A percentile compares a stretch with the other conserved stretches of the same genome.
Conservation (phyloP, 306 rosid genomes). For the Glycine tomentella region DNA sequence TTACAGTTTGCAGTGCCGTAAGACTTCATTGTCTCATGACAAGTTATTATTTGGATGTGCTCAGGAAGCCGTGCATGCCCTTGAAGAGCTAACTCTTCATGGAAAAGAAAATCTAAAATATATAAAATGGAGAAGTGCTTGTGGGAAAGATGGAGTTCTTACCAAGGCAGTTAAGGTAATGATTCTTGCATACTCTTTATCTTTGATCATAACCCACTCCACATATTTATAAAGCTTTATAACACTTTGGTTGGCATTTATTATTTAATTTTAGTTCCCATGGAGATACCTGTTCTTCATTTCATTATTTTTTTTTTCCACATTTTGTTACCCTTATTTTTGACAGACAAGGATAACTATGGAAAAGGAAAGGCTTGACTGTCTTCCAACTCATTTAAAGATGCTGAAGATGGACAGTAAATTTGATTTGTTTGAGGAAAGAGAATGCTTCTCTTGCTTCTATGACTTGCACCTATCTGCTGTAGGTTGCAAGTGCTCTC, state of each 20-base stretch:
- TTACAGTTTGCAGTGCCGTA: conserved; percentile 80
- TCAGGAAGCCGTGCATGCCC: conserved; percentile 68
- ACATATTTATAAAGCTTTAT: background rate
- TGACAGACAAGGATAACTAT: conserved; percentile 73
- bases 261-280: conserved; percentile 34
- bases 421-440: conserved; percentile 68
- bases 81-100: conserved; percentile 54
- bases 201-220: conserved; percentile 15
- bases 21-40: conserved; percentile 92
- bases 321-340: conserved; percentile 28
- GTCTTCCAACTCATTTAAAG: conserved; percentile 68
- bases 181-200: background rate
- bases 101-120: conserved; percentile 59
- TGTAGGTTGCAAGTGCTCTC: conserved; percentile 79
- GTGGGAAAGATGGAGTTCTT: conserved; percentile 86
- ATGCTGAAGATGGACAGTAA: conserved; percentile 68
- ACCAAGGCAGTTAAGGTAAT: conserved; percentile 83
- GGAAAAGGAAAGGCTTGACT: conserved; percentile 72
- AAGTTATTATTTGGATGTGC: conserved; percentile 82
- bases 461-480: conserved; percentile 86
- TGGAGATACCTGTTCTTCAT: background rate
- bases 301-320: background rate
- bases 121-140: conserved; percentile 63
- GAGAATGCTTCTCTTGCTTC: conserved; percentile 84
- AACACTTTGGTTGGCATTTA: conserved; percentile 25